Base-by-base conservation (phyloP, 805 yeast species). In the Wickerhamomyces chambardii region DNA sequence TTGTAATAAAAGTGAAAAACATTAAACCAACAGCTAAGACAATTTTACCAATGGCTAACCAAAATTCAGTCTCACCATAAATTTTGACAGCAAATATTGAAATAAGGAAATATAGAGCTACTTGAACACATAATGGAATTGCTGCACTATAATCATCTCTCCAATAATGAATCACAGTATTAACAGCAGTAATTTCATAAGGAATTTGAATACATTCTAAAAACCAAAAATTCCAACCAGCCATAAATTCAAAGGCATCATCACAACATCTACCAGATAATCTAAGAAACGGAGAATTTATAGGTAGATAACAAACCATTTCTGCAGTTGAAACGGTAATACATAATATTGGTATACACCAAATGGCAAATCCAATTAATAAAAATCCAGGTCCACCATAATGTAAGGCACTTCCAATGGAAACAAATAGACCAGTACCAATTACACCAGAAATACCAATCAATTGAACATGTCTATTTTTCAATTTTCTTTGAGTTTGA, bases 21-120 rank as follows among this genome's bases (percentile, higher is more conserved):
- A 84, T 66, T 35, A 85, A 64, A 4, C 89, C 94, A 16, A 77
- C 50, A 15, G 87, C 85, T 33, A 84, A 64, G 6, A 83, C 44
- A 36, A 85, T 70, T 50, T 85, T 85, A 35, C 83, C 78, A 16
- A 83, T 61, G 3, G 87, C 71, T 16, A 84, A 60, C 75, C 79
- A 76, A 50, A 84, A 85, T 56, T 85, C 95, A 21, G 78, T 65
- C 55, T 85, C 95, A 34, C 95, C 95, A 47, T 79, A 85, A 48
- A 69, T 70, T 32, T 64, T 64, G 27, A 84, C 94, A 1, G 89
- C 86, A 45, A 80, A 73, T 15, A 82, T 48, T 48, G 84, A 83
- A 41, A 84, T 68, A 14, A 66, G 16, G 9, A 78, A 59, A 50
- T 83, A 81, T 21, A 83, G 53, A 7, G 69, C 73, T n/a, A 80